These are phyloP conservation scores for Pezicula neosporulosa DNA, from an alignment of 2,329 filamentous ascomycete genomes.

Conservation along the genomic window DNA sequence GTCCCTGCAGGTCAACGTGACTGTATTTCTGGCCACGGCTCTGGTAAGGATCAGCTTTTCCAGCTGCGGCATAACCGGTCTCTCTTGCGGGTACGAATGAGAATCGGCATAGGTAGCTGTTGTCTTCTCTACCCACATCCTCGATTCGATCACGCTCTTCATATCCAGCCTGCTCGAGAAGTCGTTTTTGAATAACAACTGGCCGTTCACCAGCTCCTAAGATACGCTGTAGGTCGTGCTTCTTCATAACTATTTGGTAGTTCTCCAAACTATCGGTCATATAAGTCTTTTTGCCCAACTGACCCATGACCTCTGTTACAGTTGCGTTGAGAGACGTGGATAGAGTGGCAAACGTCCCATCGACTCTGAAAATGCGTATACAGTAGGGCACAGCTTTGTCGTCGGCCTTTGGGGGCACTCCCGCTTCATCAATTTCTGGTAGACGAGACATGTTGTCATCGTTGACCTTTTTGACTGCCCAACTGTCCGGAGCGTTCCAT, in stretches of 20 bases:
- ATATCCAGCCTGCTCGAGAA: slow-evolving; percentile 91
- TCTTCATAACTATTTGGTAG: slow-evolving; percentile 92
- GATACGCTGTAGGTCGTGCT: slow-evolving; percentile 84
- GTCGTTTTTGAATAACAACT: slow-evolving; percentile 83
- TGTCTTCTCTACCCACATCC: slow-evolving; percentile 93
- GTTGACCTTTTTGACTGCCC: slow-evolving; percentile 77
- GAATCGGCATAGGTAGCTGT: slow-evolving; percentile 94
- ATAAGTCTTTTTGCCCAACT: slow-evolving; percentile 92
- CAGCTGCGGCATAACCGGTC: slow-evolving; percentile 69
- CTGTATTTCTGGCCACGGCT: slow-evolving; percentile 86
- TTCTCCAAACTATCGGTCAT: slow-evolving; percentile 87
- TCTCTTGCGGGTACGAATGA: slow-evolving; percentile 89
- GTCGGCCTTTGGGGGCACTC: slow-evolving; percentile 64
- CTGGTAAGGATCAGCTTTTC: slow-evolving; percentile 74
- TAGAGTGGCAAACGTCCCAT: slow-evolving; percentile 91
- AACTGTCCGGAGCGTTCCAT: slow-evolving; percentile 96
- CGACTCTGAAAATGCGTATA: slow-evolving; percentile 90
- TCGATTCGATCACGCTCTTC: slow-evolving; percentile 82
- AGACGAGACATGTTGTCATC: slow-evolving; percentile 58
- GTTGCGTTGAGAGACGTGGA: slow-evolving; percentile 81
- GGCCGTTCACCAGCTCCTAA: slow-evolving; percentile 77
- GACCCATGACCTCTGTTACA: slow-evolving; percentile 81
- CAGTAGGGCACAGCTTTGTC: slow-evolving; percentile 79
- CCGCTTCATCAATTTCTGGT: slow-evolving; percentile 65
- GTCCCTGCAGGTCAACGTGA: slow-evolving; percentile 86